phyloP scores from a whole-genome alignment of 2,329 filamentous ascomycete species.

The Rachicladosporium sp. region DNA sequence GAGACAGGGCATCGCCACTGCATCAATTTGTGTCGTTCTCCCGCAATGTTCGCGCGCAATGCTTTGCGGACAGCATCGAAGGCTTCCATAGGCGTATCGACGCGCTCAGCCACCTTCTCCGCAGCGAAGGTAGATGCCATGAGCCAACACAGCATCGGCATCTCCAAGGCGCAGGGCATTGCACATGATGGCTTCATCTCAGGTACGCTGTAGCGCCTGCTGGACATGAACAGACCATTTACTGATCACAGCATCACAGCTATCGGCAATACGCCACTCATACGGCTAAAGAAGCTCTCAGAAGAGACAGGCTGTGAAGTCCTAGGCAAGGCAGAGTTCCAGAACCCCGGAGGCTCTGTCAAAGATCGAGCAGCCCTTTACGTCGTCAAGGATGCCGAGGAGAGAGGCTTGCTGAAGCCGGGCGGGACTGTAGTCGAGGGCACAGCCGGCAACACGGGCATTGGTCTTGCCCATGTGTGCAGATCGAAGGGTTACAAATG shows the following conservation, averaged over 20 bases:
- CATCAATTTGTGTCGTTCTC: slow-evolving; percentile 60
- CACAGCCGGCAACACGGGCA: slow-evolving; percentile 94
- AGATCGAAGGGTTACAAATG: slow-evolving; percentile 82
- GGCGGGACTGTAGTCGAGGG: slow-evolving; percentile 95
- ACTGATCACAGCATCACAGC: slow-evolving; percentile 41
- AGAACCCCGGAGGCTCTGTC: slow-evolving; percentile 86
- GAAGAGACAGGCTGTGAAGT: slow-evolving; percentile 86
- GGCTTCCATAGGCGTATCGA: slow-evolving; percentile 7
- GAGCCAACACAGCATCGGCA: slow-evolving; percentile 43
- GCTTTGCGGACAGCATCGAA: slow-evolving; percentile 13
- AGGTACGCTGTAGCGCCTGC: slow-evolving; percentile 42
- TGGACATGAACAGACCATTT: slow-evolving; percentile 5
- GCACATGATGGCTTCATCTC: slow-evolving; percentile 64
- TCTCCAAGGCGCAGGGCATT: slow-evolving; percentile 69
- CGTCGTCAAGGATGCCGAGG: slow-evolving; percentile 87
- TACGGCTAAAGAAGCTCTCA: slow-evolving; percentile 77
- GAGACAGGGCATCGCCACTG: slow-evolving; percentile 54
- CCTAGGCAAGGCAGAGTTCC: slow-evolving; percentile 95
- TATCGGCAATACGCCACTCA: slow-evolving; percentile 93
- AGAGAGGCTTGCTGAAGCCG: slow-evolving; percentile 65
- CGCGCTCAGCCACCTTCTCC: slow-evolving; percentile 16
- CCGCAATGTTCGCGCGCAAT: slow-evolving; percentile 14
- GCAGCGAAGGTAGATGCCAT: slow-evolving; percentile 14
- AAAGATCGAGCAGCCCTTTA: slow-evolving; percentile 95
- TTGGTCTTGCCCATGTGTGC: slow-evolving; percentile 94